Percentiles rank a stretch among this genome's conserved stretches.
Conservation (phyloP, 345 rosid species). For the Lepidium didymum region DNA sequence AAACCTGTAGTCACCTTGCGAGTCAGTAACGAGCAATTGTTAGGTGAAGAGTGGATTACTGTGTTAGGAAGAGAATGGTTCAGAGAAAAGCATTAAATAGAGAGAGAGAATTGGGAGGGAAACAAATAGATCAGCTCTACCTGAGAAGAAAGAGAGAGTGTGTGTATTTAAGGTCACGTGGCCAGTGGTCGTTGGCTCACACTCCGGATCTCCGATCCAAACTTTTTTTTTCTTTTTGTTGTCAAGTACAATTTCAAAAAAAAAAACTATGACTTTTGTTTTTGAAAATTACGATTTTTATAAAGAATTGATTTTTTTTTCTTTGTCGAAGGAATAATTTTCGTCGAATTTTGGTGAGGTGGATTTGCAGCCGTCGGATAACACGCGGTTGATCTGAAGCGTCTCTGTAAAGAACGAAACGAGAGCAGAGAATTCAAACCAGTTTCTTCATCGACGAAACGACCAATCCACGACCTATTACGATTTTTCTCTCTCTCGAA, state of each 20-base stretch:
- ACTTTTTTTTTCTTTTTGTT: not conserved
- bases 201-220: conserved; percentile 5
- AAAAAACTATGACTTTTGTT: too few relatives aligned
- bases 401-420: not conserved
- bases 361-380: conserved; percentile 26
- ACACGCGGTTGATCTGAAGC: conserved; percentile 20
- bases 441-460: conserved; percentile 23
- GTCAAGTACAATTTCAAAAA: not conserved
- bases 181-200: conserved; percentile 40
- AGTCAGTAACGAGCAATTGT: not conserved
- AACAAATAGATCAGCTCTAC: not conserved
- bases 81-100: conserved; percentile 1
- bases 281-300: too few relatives aligned
- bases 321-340: not conserved
- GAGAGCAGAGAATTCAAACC: conserved; percentile 12
- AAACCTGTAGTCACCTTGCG: conserved; percentile 2
- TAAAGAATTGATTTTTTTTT: not conserved
- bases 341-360: not conserved
- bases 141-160: not conserved
- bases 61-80: not conserved
- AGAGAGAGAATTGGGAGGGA: conserved; percentile 24
- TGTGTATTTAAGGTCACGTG: conserved; percentile 22
- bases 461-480: conserved; percentile 10
- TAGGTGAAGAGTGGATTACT: conserved; percentile 14
- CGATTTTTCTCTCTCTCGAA: not conserved